Conservation (phyloP, 805 yeast species). For the Wickerhamiella spandovensis region DNA sequence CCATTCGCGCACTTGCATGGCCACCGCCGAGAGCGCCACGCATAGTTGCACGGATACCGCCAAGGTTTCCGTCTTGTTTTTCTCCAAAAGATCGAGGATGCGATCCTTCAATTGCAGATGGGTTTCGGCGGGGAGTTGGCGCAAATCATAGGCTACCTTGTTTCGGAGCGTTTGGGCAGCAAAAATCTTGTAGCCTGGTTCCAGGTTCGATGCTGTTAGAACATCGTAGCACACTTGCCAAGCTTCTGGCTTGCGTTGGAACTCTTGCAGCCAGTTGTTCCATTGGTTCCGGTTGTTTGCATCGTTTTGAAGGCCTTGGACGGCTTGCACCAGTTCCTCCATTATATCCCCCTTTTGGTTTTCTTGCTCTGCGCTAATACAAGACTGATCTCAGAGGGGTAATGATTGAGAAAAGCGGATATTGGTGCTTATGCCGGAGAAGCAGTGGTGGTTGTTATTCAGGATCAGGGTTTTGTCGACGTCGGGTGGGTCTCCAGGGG, state of each 20-base stretch:
- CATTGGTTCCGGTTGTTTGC: constrained; percentile 27
- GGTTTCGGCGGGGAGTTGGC: constrained; percentile 55
- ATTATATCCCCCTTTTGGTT: neutral
- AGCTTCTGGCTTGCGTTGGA: constrained; percentile 58
- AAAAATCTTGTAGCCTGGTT: constrained; percentile 52
- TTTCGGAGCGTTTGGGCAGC: constrained; percentile 85
- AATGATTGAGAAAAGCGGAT: neutral
- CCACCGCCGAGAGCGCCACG: constrained; percentile 66
- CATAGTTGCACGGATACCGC: constrained; percentile 67
- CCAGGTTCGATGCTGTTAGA: constrained; percentile 25
- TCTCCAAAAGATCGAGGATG: constrained; percentile 42
- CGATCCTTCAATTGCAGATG: constrained; percentile 52
- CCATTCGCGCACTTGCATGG: constrained; percentile 72
- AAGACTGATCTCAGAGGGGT: neutral
- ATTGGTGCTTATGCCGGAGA: neutral
- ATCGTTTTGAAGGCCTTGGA: constrained; percentile 17
- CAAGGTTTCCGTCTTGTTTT: constrained; percentile 24
- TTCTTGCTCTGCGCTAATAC: neutral
- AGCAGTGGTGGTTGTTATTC: neutral
- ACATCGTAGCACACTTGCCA: constrained; percentile 61
- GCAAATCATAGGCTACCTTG: constrained; percentile 70
- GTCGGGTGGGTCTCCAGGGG: neutral
- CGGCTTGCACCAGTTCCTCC: constrained; percentile 24
- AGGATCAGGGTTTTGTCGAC: neutral
- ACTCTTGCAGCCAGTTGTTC: constrained; percentile 50